Evolutionary conservation across 768 basidiomycete genomes (phyloP).

Genomic region (Mrakia gelida): DNA sequence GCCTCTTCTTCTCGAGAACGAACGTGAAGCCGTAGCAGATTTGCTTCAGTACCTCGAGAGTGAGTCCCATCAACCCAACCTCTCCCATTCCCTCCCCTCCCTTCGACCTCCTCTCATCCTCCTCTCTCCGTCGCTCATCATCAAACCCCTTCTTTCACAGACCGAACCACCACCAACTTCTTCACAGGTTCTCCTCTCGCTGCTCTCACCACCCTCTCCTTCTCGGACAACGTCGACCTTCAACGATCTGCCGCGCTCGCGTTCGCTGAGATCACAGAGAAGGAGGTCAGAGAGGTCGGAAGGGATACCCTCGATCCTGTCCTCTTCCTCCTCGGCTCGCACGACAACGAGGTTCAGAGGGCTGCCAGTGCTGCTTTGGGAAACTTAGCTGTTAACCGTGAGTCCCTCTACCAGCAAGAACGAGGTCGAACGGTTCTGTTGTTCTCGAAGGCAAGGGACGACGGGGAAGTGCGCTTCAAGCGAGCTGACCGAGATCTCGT

Average conservation of each 20-base stretch:
- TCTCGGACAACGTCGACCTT: conserved; percentile 97
- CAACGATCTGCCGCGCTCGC: conserved; percentile 96
- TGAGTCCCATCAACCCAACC: conserved; percentile 48
- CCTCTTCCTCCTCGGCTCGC: conserved; percentile 90
- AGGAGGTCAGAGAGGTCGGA: conserved; percentile 94
- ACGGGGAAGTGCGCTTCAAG: not conserved
- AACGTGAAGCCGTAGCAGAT: conserved; percentile 96
- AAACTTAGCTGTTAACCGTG: conserved; percentile 96
- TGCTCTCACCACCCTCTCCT: conserved; percentile 92
- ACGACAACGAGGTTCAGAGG: conserved; percentile 97
- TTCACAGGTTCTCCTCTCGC: conserved; percentile 87
- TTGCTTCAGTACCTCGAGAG: conserved; percentile 96
- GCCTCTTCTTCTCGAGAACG: conserved; percentile 47
- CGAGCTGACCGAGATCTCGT: not conserved
- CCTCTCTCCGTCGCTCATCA: not conserved
- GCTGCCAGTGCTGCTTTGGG: conserved; percentile 96
- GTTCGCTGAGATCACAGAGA: conserved; percentile 99
- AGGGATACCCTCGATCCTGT: conserved; percentile 97
- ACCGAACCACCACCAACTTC: conserved; percentile 98
- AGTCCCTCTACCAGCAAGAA: conserved; percentile 43
- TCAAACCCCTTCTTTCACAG: conserved; percentile 47
- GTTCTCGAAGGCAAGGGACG: not conserved
- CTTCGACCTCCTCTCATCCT: not conserved
- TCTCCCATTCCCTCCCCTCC: conserved; percentile 1
- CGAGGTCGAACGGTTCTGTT: not conserved